Evolutionary conservation across 2,329 filamentous ascomycete genomes (phyloP).

Genomic region (Aspergillus tanneri): DNA sequence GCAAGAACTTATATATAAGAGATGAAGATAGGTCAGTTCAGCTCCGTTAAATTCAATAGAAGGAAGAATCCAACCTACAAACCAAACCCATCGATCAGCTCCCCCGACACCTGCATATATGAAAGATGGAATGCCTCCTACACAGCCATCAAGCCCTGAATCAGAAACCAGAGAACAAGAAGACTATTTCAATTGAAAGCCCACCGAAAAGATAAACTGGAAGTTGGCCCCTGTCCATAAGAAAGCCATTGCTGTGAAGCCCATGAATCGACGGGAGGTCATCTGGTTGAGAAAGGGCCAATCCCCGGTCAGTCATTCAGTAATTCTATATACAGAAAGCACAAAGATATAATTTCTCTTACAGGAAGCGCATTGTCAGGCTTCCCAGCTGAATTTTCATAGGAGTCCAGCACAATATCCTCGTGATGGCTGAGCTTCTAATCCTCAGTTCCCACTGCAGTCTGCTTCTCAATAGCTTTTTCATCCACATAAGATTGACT

Average conservation of each 20-base stretch:
- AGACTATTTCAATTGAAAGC: slow-evolving; percentile 20
- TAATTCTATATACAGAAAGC: not conserved
- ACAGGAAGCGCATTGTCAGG: slow-evolving; percentile 48
- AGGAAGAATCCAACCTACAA: slow-evolving; percentile 36
- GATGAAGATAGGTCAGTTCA: not conserved
- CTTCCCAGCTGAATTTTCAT: slow-evolving; percentile 43
- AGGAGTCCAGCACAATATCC: slow-evolving; percentile 46
- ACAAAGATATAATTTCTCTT: slow-evolving; percentile 15
- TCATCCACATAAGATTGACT: slow-evolving; percentile 26
- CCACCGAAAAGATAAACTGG: slow-evolving; percentile 55
- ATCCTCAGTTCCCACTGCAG: slow-evolving; percentile 29
- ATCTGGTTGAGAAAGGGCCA: slow-evolving; percentile 40
- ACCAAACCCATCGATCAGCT: slow-evolving; percentile 61
- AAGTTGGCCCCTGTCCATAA: slow-evolving; percentile 63
- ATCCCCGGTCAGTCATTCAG: slow-evolving; percentile 5
- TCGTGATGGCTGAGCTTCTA: slow-evolving; percentile 47
- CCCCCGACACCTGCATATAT: slow-evolving; percentile 63
- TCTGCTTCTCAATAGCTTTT: slow-evolving; percentile 28
- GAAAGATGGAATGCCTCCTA: slow-evolving; percentile 51
- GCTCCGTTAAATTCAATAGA: not conserved
- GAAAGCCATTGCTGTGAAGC: slow-evolving; percentile 58
- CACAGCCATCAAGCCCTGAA: slow-evolving; percentile 4
- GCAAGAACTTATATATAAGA: slow-evolving; percentile 39
- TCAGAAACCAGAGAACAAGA: not conserved
- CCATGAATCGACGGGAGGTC: slow-evolving; percentile 54